Evolutionary conservation across 2,329 filamentous ascomycete species (phyloP).

Genomic region (Cladosporium sphaerospermum): DNA sequence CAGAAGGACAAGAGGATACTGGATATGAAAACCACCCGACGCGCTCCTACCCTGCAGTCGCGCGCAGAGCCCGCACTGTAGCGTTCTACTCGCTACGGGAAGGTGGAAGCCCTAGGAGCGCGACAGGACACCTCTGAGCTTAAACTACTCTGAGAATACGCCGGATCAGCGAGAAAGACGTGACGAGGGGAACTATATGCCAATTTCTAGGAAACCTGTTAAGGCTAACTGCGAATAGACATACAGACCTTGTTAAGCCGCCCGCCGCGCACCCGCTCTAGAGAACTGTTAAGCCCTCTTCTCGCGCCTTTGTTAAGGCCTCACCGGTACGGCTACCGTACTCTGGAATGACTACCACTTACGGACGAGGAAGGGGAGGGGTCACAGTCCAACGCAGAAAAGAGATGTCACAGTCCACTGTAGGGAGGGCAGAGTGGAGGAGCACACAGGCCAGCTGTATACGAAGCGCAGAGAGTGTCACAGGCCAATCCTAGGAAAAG

Average conservation of each 20-base stretch:
- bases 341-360: not conserved
- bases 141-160: not conserved
- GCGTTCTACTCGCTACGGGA: constrained; percentile 1
- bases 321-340: not conserved
- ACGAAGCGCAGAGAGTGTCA: not conserved
- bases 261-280: not conserved
- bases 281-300: not conserved
- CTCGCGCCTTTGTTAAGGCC: not conserved
- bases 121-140: not conserved
- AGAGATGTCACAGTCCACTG: not conserved
- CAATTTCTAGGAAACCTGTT: not conserved
- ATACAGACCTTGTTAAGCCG: not conserved
- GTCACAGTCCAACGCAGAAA: not conserved
- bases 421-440: not conserved
- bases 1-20: not conserved
- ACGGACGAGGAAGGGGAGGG: not conserved
- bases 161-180: not conserved
- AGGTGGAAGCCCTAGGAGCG: not conserved
- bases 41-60: not conserved
- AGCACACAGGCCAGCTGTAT: not conserved
- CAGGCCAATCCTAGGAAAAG: not conserved
- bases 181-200: not conserved
- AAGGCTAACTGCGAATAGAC: not conserved
- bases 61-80: not conserved
- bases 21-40: constrained; percentile 1